Base-by-base conservation (phyloP, 2,329 filamentous ascomycete genomes). In the Cordyceps cicadae region DNA sequence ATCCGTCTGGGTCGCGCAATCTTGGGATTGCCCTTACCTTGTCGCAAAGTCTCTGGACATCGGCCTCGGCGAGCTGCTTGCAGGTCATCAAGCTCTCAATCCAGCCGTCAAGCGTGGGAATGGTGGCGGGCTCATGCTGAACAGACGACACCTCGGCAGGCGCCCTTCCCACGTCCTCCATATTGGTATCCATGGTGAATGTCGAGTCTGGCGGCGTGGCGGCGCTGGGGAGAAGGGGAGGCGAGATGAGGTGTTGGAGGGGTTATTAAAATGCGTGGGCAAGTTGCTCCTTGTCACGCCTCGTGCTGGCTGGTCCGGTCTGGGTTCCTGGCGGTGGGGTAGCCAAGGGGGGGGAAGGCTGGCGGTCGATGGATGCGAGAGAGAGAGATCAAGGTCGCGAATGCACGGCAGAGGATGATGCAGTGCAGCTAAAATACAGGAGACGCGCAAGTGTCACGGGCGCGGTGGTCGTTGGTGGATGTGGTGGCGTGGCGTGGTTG, bases 71-170 rank as follows among this genome's bases (percentile, higher is more conserved):
- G 76, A 99, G 83, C 83, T 97, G 94, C 81, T 99, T 99, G 89
- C 94, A 99, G 73, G 79, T 87, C 93, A 99, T 97, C 77, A 99
- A 82, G 79, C 84, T 92, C 82, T 97, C 93, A 74, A 99, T 97
- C 94, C 94, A 99, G 72, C 92, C 92, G 74, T 99, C 94, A 65
- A 99, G 83, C 63, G 91, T 96, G 64, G 89, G 87, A 79, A 96
- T 94, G 68, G 92, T 90, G 63, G 92, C 87, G 60, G 93, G 89
- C 79, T 97, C 94, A 63, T 76, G 72, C 70, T 86, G 83, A 60
- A 86, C 80, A 55, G 91, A 85, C 63, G 88, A 85, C 69, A 96
- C 77, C 72, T 88, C 88, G 73, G 90, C 84, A 66, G 92, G 89
- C 70, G 89, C 87, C 77, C 92, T 90, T 71, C 88, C 89, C 69